phyloP scores from a whole-genome alignment of 129 eudicot genomes.

The Lonicera japonica region DNA sequence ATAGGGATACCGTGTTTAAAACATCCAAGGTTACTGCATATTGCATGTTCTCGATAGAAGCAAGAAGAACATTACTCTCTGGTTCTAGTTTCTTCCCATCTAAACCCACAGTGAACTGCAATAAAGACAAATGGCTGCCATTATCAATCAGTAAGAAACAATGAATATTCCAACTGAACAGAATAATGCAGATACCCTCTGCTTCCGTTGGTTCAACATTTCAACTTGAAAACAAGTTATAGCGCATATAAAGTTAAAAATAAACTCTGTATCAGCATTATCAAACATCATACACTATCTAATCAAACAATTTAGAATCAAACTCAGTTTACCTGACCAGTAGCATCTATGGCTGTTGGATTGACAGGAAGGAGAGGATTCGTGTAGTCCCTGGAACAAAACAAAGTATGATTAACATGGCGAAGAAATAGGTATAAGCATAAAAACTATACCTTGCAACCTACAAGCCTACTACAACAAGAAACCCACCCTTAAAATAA shows the following conservation, averaged over 20 bases:
- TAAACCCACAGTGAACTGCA: constrained; percentile 68
- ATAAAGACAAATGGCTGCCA: background rate
- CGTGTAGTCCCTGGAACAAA: constrained; percentile 73
- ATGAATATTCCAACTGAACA: too few relatives aligned
- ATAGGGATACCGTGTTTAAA: constrained; percentile 57
- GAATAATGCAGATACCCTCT: too few relatives aligned
- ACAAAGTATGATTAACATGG: constrained; percentile 6
- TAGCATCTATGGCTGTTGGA: constrained; percentile 91
- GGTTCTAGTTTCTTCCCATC: constrained; percentile 93
- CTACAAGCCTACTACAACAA: background rate
- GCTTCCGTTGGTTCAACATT: too few relatives aligned
- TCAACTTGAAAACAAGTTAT: background rate
- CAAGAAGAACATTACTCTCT: constrained; percentile 98
- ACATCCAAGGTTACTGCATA: constrained; percentile 94
- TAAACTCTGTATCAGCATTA: too few relatives aligned
- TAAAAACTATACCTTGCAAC: background rate
- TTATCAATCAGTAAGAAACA: background rate
- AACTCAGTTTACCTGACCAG: constrained; percentile 60
- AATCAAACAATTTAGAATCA: background rate
- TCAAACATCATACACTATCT: background rate
- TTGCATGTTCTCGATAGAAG: constrained; percentile 96
- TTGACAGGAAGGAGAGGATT: constrained; percentile 92
- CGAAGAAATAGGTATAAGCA: background rate
- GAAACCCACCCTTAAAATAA: background rate
- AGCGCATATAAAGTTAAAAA: background rate